Evolutionary conservation across 2,329 filamentous ascomycete species (phyloP), one percentile per base, ranked within the genome.

Genomic region (Sporothrix euskadiensis): DNA sequence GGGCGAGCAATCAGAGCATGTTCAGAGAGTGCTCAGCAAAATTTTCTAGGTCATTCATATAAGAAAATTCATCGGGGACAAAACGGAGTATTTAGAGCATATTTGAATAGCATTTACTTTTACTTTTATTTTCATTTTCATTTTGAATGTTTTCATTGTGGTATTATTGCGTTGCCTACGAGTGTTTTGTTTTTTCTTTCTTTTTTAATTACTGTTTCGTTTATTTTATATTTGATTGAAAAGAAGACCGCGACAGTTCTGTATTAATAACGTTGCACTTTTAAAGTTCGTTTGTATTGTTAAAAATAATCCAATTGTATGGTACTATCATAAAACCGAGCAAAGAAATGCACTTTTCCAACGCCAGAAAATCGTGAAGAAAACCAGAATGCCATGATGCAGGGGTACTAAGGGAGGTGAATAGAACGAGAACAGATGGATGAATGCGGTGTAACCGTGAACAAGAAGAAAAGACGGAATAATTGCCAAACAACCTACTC

Each of bases 1-100:
- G 12, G 81, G 81, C 69, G 82, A 84, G 70, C 88, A 88, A 78
- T 83, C 87, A 1, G 88, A 88, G 44, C 83, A 86, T 71, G 87
- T 90, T 9, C 86, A 87, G 77, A 85, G 87, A 76, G 87, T 91
- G 59, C 79, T 91, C 76, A 89, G 87, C 82, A 90, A 89, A 81
- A 90, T 91, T 75, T 91, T 91, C 77, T 91, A 80, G 79, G 4
- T 56, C 3, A 9, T 10, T 19, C 4, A 14, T n/a, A 35, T 9
- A 8, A 7, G 59, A n/a, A 26, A 22, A 63, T 4, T 35, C 16
- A 26, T 8, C 16, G 12, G n/a, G 39, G 16, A 12, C n/a, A 47
- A 47, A 30, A 47, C n/a, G 39, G 61, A 47, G 39, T 66, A 65
- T 19, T 66, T 30, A 30, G 22, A 16, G 39, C 39, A 44, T 41